Evolutionary conservation across 2,329 filamentous ascomycete genomes (phyloP), one percentile per base, ranked within the genome.

Genomic region (Sporothrix mexicana): DNA sequence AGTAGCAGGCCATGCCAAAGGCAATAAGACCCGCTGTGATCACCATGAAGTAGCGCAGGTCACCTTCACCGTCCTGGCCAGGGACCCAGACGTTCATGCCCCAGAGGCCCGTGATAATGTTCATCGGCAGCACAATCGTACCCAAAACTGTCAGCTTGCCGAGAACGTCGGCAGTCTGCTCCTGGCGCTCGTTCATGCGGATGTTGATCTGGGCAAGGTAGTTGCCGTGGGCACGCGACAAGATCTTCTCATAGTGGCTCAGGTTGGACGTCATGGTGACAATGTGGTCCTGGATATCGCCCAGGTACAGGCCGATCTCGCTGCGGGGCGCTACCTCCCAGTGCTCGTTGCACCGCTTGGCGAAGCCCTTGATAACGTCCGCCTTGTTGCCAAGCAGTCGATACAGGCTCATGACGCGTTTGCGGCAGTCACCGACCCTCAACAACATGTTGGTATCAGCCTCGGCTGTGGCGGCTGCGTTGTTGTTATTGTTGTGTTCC

Each of bases 141-240:
- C 96, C 96, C 0, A 99, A 86, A 0, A 99, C 96, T 0, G 96
- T 98, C 74, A 99, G 88, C 81, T 96, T 97, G 75, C 95, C 95
- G 13, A 99, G 88, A 1, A 98, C 94, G 80, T 99, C 95, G 55
- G 94, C 94, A 1, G 96, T 99, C 83, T 97, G 91, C 81, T 99
- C 95, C 80, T 97, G 93, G 64, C 96, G 91, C 84, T 98, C 95
- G 82, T 98, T 98, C 95, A 98, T 98, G 78, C 94, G 91, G 78
- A 98, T 97, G 82, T 98, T 98, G 84, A 99, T 98, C 81, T 99
- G 96, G 0, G 96, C 96, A n/a, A 99, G 92, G 80, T 99, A 99
- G 80, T 98, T 99, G 79, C 90, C 93, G 79, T 99, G 96, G 13
- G 95, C 95, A 73, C 96, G 90, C 66, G 93, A 93, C 41, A 99